These are phyloP conservation scores for Candida maesae DNA, from an alignment of 805 yeast species.

Conservation along the genomic window DNA sequence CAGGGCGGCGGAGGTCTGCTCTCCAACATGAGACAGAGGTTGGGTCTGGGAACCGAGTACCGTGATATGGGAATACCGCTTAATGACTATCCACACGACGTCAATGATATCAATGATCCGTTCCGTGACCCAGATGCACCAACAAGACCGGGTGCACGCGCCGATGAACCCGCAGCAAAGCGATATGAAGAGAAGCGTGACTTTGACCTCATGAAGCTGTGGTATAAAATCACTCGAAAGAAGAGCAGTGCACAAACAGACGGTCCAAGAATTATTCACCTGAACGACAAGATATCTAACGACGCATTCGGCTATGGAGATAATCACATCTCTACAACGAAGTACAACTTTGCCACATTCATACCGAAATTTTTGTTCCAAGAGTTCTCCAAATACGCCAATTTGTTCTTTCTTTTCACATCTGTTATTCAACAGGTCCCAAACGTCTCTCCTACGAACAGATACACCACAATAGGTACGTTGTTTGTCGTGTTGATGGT, in stretches of 20 bases:
- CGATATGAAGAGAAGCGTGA: conserved; percentile 31
- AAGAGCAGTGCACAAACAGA: conserved; percentile 12
- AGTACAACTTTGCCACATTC: conserved; percentile 90
- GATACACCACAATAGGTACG: conserved; percentile 94
- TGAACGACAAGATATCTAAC: conserved; percentile 62
- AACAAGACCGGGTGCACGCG: conserved; percentile 15
- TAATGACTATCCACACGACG: conserved; percentile 16
- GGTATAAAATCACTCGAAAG: conserved; percentile 35
- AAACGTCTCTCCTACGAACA: conserved; percentile 89
- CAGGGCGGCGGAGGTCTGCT: conserved; percentile 16
- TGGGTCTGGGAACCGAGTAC: conserved; percentile 24
- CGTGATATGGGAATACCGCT: conserved; percentile 28
- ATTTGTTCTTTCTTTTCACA: conserved; percentile 87
- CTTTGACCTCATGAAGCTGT: conserved; percentile 36
- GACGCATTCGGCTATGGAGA: conserved; percentile 55
- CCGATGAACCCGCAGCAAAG: conserved; percentile 9
- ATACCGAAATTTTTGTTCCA: conserved; percentile 92
- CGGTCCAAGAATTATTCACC: conserved; percentile 63
- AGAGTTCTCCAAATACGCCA: conserved; percentile 96
- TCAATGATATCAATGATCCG: conserved; percentile 15
- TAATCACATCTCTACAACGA: conserved; percentile 92
- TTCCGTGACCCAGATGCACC: conserved; percentile 24
- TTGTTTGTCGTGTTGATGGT: conserved; percentile 78
- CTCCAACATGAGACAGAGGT: conserved; percentile 20
- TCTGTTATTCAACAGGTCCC: conserved; percentile 97